phyloP scores from a whole-genome alignment of 1,139 yeast genomes.

The Nadsonia starkeyi-henricii region DNA sequence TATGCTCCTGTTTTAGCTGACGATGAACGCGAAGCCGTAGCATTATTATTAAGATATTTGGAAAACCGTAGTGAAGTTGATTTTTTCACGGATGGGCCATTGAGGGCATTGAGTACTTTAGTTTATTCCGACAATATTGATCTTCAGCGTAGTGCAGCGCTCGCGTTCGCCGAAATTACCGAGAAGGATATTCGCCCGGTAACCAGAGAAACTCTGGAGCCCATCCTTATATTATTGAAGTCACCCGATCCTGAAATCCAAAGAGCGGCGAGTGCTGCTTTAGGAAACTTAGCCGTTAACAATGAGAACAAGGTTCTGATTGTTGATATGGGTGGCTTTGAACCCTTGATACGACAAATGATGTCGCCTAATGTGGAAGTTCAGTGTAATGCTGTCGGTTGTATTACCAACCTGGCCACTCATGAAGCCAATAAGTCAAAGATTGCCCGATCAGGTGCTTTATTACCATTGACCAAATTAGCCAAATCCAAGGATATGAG shows the following conservation, averaged over 20 bases:
- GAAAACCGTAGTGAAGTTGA: slow-evolving; percentile 82
- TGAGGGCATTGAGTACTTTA: slow-evolving; percentile 78
- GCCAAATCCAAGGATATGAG: slow-evolving; percentile 91
- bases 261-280: slow-evolving; percentile 96
- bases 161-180: slow-evolving; percentile 96
- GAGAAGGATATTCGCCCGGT: slow-evolving; percentile 77
- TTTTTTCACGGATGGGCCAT: slow-evolving; percentile 61
- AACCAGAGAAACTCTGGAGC: slow-evolving; percentile 81
- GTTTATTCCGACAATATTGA: slow-evolving; percentile 93
- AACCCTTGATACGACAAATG: slow-evolving; percentile 94
- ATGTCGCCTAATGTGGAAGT: slow-evolving; percentile 94
- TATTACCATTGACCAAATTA: slow-evolving; percentile 80
- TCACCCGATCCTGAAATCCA: slow-evolving; percentile 88
- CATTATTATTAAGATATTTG: slow-evolving; percentile 72
- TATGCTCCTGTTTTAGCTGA: slow-evolving; percentile 88
- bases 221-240: slow-evolving; percentile 75
- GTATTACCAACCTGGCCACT: slow-evolving; percentile 96
- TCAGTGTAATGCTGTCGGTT: slow-evolving; percentile 98
- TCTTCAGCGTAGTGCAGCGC: slow-evolving; percentile 91
- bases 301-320: slow-evolving; percentile 85
- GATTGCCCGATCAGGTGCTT: slow-evolving; percentile 94
- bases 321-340: slow-evolving; percentile 96
- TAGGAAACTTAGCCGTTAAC: slow-evolving; percentile 93
- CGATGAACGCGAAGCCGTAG: slow-evolving; percentile 91
- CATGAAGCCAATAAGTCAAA: slow-evolving; percentile 93